Base-by-base conservation (phyloP, 1,284 basidiomycete species). In the Melampsora americana region DNA sequence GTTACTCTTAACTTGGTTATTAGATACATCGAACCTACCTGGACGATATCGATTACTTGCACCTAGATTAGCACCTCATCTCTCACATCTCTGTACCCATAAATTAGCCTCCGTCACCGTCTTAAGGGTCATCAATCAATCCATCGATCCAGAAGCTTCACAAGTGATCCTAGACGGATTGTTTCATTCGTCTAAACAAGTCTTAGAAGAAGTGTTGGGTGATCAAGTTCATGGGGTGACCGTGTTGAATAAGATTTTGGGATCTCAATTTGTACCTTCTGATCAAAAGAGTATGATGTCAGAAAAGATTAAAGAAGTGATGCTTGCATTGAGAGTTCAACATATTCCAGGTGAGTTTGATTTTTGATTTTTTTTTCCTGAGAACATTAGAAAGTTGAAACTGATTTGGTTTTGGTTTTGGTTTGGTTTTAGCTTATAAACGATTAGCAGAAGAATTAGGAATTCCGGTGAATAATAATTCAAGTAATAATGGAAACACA, bases 31-130 rank as follows among this genome's bases (percentile, higher is more conserved):
- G 59, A 89, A 89, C 78, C 90, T 99, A 84, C 90, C 92, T 0
- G 95, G 94, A 3, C 88, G 96, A 59, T 98, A 95, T 85, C 89
- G 90, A 70, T 86, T 99, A 66, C 86, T 99, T 59, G 93, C 95
- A 0, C 93, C 93, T 66, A 91, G 95, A 59, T 95, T 99, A 83
- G 92, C 92, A 0, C 93, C 96, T 53, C 95, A 99, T 83, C 87
- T 99, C 48, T 92, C 92, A 1, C 94, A 97, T 83, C 86, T 99
- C 76, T 97, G 95, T 85, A 97, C 95, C 0, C 96, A 99, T 86
- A 99, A 99, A 85, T 85, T 99, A 78, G 95, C 96, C 0, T 95
- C 93, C 0, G 86, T 94, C 79, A 96, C 95, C 0, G 92, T 99
- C 46, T 86, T 98, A 78, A 88, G 95, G 80, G 78, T 85, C 71